Base-by-base conservation (phyloP, 2,329 filamentous ascomycete genomes). In the Alternaria viburni region DNA sequence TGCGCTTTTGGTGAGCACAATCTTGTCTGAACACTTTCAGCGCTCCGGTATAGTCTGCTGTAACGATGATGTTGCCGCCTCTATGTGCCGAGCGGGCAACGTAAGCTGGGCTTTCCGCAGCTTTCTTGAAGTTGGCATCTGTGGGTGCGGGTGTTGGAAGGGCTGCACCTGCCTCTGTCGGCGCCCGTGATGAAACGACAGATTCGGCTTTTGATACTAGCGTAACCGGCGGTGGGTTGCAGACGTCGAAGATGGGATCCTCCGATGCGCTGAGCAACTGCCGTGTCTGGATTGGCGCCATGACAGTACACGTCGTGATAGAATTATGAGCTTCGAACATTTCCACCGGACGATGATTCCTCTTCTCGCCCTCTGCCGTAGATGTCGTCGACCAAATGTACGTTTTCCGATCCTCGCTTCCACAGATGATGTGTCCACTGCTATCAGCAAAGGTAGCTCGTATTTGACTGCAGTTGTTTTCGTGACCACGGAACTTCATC, bases 1-100 rank as follows among this genome's bases (percentile, higher is more conserved):
- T 52, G 19, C 95, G 89, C 80, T 97, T 97, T 52, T 85, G 81
- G 71, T 87, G 93, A 0, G 95, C 96, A 76, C 95, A 97, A 77
- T 99, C 96, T 79, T 98, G 95, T 19, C 96, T 88, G 76, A 97
- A 97, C 1, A 98, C 91, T 77, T 97, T 97, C 81, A 99, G 96
- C 25, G 89, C 88, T 36, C 96, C 96, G 0, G 89, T 89, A 72
- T 93, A 93, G 77, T 97, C 95, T 2, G 94, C 92, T 0, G 95
- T 97, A 54, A 98, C 88, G 59, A 99, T 90, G 66, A 99, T 97
- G 72, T 97, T 93, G 25, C 96, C 96, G 64, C 90, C 89, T 13
- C 84, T 82, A 76, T 99, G 96, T 15, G 86, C 86, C 7, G 90
- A 91, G 15, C 93, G 89, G 11, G 92, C 86, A 36, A 94, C 80